phyloP scores from a whole-genome alignment of 768 basidiomycete genomes.

The Leccinum olivaceopallidum region DNA sequence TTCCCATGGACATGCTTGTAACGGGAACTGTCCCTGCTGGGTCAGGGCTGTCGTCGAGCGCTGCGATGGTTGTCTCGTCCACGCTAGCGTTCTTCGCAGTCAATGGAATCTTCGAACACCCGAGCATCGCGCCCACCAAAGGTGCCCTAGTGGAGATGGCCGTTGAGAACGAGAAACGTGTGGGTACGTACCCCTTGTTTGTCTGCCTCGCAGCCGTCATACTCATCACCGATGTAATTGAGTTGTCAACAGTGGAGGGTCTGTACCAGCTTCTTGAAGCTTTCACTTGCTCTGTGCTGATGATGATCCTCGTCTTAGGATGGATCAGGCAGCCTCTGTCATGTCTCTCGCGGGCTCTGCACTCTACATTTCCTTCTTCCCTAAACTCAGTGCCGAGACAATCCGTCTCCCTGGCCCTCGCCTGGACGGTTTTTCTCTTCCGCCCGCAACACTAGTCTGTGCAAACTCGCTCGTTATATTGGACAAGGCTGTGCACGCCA shows the following conservation, averaged over 20 bases:
- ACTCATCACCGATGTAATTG: slow-evolving; percentile 13
- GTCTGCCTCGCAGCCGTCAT: not conserved
- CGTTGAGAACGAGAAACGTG: slow-evolving; percentile 82
- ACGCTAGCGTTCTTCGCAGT: slow-evolving; percentile 78
- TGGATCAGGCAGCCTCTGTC: too few relatives aligned
- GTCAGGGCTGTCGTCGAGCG: slow-evolving; percentile 84
- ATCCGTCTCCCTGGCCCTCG: too few relatives aligned
- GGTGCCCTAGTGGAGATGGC: slow-evolving; percentile 76
- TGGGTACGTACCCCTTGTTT: slow-evolving; percentile 45
- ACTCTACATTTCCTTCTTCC: too few relatives aligned
- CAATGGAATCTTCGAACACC: slow-evolving; percentile 58
- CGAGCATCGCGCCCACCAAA: slow-evolving; percentile 41
- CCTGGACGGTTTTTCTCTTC: too few relatives aligned
- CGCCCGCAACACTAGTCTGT: too few relatives aligned
- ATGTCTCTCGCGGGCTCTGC: too few relatives aligned
- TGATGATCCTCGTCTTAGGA: too few relatives aligned
- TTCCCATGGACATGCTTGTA: slow-evolving; percentile 71
- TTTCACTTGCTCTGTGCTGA: too few relatives aligned
- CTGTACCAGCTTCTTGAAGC: slow-evolving; percentile 19
- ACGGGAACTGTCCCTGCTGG: slow-evolving; percentile 86
- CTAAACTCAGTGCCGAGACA: too few relatives aligned
- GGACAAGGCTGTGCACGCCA: too few relatives aligned
- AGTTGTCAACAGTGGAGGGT: slow-evolving; percentile 81
- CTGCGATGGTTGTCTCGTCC: slow-evolving; percentile 88
- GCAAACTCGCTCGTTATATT: too few relatives aligned